Conservation (phyloP, 352 stramenopile species). For the Globisporangium acanthophoron region DNA sequence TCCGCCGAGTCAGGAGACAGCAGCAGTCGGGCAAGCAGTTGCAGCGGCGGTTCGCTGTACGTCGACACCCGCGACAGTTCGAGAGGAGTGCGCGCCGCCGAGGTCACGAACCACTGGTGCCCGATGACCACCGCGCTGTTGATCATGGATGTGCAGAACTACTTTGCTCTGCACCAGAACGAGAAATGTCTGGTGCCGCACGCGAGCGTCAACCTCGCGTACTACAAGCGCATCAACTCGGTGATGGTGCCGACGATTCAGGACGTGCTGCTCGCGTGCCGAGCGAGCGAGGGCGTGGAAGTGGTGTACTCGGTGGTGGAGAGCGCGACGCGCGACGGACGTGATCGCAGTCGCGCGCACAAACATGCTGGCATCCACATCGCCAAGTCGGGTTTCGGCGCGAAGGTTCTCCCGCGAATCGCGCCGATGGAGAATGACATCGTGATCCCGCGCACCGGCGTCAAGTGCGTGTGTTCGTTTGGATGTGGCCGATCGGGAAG, state of each 20-base stretch:
- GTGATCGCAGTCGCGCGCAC: slow-evolving; percentile 80
- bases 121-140: slow-evolving; percentile 62
- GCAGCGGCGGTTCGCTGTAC: slow-evolving; percentile 1
- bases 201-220: slow-evolving; percentile 13
- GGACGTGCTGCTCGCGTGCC: slow-evolving; percentile 49
- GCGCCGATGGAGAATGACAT: slow-evolving; percentile 68
- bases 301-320: slow-evolving; percentile 90
- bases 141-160: slow-evolving; percentile 68
- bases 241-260: slow-evolving; percentile 53
- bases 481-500: background rate
- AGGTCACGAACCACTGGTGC: slow-evolving; percentile 41
- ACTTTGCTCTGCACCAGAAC: slow-evolving; percentile 39
- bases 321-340: slow-evolving; percentile 74
- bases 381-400: slow-evolving; percentile 57
- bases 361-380: slow-evolving; percentile 84
- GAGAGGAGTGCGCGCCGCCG: slow-evolving; percentile 9
- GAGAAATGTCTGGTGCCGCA: slow-evolving; percentile 15
- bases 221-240: slow-evolving; percentile 49
- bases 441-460: slow-evolving; percentile 70
- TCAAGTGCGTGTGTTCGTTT: slow-evolving; percentile 25
- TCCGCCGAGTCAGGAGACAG: background rate
- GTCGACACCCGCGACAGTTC: slow-evolving; percentile 8
- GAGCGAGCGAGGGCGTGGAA: slow-evolving; percentile 54
- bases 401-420: slow-evolving; percentile 52
- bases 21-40: slow-evolving; percentile 3